These are phyloP conservation scores for Astrocystis sublimbata DNA, from an alignment of 495 filamentous ascomycete species.

Conservation along the genomic window DNA sequence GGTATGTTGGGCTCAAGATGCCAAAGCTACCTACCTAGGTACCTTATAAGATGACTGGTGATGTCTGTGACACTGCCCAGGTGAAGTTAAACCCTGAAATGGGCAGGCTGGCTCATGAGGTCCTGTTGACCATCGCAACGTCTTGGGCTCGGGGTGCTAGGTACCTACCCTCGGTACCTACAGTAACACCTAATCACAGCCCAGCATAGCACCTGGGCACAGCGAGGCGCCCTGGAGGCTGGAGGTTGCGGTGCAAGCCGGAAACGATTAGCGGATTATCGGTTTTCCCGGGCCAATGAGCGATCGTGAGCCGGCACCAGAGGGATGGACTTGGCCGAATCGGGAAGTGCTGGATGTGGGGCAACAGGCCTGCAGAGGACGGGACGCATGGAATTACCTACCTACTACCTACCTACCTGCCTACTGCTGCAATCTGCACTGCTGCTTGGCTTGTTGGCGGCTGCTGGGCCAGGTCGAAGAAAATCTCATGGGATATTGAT, in stretches of 20 bases:
- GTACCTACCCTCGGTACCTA: no score
- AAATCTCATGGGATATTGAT: slow-evolving; percentile 33
- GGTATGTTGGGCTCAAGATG: neutral
- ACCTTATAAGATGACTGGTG: neutral
- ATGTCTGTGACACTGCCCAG: neutral
- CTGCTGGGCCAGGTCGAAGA: slow-evolving; percentile 20
- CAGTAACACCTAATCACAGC: neutral
- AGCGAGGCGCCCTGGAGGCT: neutral
- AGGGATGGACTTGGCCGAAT: slow-evolving; percentile 31
- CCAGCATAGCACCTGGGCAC: no score
- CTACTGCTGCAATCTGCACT: no score
- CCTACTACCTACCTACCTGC: slow-evolving; percentile 15
- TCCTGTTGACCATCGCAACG: no score
- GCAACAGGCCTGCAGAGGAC: neutral
- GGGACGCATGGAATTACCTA: slow-evolving; percentile 9
- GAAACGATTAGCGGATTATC: slow-evolving; percentile 31
- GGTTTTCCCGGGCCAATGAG: slow-evolving; percentile 38
- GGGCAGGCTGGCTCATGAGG: no score
- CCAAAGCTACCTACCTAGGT: neutral
- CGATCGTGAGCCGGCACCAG: slow-evolving; percentile 7
- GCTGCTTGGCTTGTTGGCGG: slow-evolving; percentile 21
- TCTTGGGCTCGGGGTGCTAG: no score
- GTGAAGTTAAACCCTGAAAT: no score
- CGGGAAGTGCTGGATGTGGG: slow-evolving; percentile 30
- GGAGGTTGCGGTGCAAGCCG: slow-evolving; percentile 20